phyloP scores from a whole-genome alignment of 139 green algal species.

The Tetratostichococcus sp. region DNA sequence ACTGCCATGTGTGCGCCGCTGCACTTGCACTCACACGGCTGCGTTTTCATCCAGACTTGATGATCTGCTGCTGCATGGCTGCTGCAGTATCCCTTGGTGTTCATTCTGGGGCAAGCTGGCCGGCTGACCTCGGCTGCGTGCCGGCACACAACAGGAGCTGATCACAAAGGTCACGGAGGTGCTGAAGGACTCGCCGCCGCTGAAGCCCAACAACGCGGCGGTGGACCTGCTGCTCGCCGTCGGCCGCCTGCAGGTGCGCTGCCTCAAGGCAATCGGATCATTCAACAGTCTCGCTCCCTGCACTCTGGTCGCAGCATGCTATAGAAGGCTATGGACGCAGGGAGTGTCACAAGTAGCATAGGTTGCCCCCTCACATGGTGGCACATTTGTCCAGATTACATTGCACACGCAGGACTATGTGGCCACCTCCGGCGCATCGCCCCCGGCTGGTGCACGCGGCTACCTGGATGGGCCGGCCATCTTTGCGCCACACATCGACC shows the following conservation, averaged over 20 bases:
- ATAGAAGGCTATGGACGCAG: too few relatives aligned
- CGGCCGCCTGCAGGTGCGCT: slow-evolving; percentile 33
- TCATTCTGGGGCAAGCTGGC: too few relatives aligned
- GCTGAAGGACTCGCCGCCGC: slow-evolving; percentile 35
- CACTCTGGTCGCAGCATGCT: too few relatives aligned
- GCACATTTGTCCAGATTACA: too few relatives aligned
- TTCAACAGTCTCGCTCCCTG: too few relatives aligned
- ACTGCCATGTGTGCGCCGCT: slow-evolving; percentile 24
- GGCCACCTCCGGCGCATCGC: too few relatives aligned
- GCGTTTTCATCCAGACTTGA: too few relatives aligned
- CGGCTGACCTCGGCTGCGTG: neutral
- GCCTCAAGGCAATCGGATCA: too few relatives aligned
- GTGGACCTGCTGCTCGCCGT: slow-evolving; percentile 48
- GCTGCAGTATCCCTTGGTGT: too few relatives aligned
- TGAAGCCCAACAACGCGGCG: slow-evolving; percentile 32
- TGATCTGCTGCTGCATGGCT: too few relatives aligned
- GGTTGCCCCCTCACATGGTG: too few relatives aligned
- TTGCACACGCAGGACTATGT: slow-evolving; percentile 25
- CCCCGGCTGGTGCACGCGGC: slow-evolving; percentile 14
- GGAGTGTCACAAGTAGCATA: too few relatives aligned
- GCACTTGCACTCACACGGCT: neutral
- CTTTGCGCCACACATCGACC: slow-evolving; percentile 39
- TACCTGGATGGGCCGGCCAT: slow-evolving; percentile 39
- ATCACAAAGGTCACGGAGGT: slow-evolving; percentile 28
- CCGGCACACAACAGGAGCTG: slow-evolving; percentile 14